Percentiles rank a stretch among this genome's conserved stretches.
These are phyloP conservation scores for Hemisphaericaspora nanyangensis DNA, from an alignment of 805 yeast genomes.

Conservation along the genomic window DNA sequence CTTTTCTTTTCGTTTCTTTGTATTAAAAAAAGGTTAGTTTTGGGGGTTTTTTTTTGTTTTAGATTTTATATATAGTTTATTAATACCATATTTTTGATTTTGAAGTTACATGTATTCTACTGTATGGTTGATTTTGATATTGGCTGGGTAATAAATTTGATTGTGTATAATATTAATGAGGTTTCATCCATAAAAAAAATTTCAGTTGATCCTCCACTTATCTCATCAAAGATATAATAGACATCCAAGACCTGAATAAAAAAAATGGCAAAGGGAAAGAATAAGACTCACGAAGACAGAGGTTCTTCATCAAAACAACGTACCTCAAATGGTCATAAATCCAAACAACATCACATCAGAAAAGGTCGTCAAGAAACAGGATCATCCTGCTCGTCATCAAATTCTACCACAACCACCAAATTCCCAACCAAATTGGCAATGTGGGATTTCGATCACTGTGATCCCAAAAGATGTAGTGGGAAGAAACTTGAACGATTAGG, in stretches of 20 bases:
- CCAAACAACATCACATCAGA: conserved; percentile 48
- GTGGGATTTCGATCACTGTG: conserved; percentile 99
- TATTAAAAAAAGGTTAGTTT: not conserved
- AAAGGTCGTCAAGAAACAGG: conserved; percentile 33
- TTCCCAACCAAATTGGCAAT: conserved; percentile 88
- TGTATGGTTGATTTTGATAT: too few relatives aligned
- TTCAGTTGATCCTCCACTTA: not conserved
- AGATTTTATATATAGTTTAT: not conserved
- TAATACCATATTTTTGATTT: not conserved
- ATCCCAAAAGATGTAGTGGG: conserved; percentile 96
- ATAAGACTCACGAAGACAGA: conserved; percentile 44
- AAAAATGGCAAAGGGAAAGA: conserved; percentile 53
- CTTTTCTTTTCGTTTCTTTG: not conserved
- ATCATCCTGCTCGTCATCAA: conserved; percentile 21
- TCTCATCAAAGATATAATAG: not conserved
- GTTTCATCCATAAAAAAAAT: not conserved
- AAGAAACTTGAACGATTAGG: conserved; percentile 90
- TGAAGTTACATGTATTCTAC: not conserved
- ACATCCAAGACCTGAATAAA: not conserved
- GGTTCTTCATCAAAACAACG: conserved; percentile 25
- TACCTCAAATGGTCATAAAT: conserved; percentile 55
- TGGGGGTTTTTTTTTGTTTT: not conserved
- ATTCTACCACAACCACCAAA: conserved; percentile 14
- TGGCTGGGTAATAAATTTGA: too few relatives aligned
- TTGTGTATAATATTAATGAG: too few relatives aligned